phyloP scores from a whole-genome alignment of 179 eudicot species.

The Pouteria campechiana region DNA sequence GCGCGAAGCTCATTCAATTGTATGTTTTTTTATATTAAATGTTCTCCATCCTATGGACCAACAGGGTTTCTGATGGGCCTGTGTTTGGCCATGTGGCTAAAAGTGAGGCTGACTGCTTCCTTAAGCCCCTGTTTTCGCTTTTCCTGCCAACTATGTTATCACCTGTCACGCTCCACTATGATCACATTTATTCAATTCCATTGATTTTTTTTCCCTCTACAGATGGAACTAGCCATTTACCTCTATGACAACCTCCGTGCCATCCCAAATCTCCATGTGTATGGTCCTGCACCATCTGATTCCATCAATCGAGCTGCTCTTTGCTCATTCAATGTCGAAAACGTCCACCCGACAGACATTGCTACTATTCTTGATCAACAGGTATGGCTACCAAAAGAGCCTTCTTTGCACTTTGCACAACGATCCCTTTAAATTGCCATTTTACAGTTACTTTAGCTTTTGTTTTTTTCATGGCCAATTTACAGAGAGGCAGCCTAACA shows the following conservation, averaged over 20 bases:
- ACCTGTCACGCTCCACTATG: neutral
- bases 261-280: constrained; percentile 59
- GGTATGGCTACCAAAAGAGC: constrained; percentile 19
- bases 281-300: constrained; percentile 76
- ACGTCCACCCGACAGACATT: constrained; percentile 76
- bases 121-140: neutral
- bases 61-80: no score
- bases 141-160: no score
- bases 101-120: no score
- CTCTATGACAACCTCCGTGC: constrained; percentile 47
- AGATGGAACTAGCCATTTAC: constrained; percentile 74
- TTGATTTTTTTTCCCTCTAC: constrained; percentile 4
- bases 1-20: no score
- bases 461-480: no score
- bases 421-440: no score
- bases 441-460: no score
- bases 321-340: constrained; percentile 80
- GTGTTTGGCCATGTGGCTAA: no score
- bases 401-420: no score
- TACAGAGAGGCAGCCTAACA: no score
- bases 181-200: neutral
- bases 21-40: no score
- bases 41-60: no score
- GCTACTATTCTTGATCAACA: constrained; percentile 94
- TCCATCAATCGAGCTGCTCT: constrained; percentile 69